Base-by-base conservation (phyloP, 2,329 filamentous ascomycete species). In the Ophiocordyceps camponoti-rufipedis region DNA sequence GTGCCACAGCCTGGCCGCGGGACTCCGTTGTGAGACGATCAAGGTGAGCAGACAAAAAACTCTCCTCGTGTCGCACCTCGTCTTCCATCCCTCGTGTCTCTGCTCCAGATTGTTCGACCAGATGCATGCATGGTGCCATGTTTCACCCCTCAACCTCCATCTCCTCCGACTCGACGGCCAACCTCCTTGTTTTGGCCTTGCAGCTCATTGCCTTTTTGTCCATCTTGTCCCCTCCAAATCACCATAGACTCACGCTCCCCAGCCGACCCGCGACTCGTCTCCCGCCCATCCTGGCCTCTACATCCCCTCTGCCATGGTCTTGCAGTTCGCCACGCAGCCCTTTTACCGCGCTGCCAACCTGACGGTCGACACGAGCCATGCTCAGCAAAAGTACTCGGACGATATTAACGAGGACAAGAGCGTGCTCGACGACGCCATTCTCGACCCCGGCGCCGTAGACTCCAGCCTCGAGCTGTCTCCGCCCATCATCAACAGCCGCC, bases 391-490 rank as follows among this genome's bases (percentile, higher is more conserved):
- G 58, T 57, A 68, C 64, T 23, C 23, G 23, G 76, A 75, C 56
- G 74, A 78, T 48, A n/a, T n/a, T n/a, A 74, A 78, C 50, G 74
- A 78, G 52, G 72, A 78, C 58, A 66, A 66, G 52, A 70, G 66
- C 61, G 71, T 75, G 54, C 62, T 79, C 52, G 75, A 80, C 64
- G 75, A 79, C 47, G 67, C 64, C 59, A 71, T 76, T 55, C 64
- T 79, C 51, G 75, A 79, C 53, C 70, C 73, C 58, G 71, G 63
- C 58, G 67, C 65, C 44, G 59, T 79, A 52, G 75, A 80, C 60
- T 78, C 75, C 7, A 72, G 70, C 45, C 61, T 80, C 46, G 75
- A 79, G 53, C 71, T 80, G 63, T 80, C 76, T 44, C 75, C 76
- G 38, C 69, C 69, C 52, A 76, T 80, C 71, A 66, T 66, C 51